Conservation (phyloP, 805 yeast genomes). For the Starmerella floricola region DNA sequence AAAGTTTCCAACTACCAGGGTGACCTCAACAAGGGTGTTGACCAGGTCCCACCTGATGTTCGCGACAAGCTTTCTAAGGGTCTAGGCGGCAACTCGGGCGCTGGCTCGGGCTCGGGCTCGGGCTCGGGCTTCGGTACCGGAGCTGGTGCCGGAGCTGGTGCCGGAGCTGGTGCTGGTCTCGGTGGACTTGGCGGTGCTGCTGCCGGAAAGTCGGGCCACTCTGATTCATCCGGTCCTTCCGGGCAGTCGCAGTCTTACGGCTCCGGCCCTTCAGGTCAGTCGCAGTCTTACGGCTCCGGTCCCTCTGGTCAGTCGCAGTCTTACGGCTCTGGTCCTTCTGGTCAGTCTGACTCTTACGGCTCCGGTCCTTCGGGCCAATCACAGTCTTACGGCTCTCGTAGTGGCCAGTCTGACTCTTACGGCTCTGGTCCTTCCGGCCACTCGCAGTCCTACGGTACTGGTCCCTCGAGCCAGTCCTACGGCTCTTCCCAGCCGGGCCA, state of each 20-base stretch:
- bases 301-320: background rate
- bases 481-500: background rate
- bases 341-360: background rate
- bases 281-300: background rate
- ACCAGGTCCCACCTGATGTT: constrained; percentile 8
- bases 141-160: constrained; percentile 7
- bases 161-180: constrained; percentile 6
- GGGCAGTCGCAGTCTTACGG: too few relatives aligned
- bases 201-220: too few relatives aligned
- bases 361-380: too few relatives aligned
- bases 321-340: constrained; percentile 1
- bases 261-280: background rate
- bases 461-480: background rate
- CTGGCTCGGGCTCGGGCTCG: constrained; percentile 1
- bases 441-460: background rate
- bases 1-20: constrained; percentile 7
- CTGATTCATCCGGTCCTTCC: too few relatives aligned
- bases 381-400: too few relatives aligned
- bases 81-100: constrained; percentile 8
- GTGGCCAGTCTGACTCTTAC: background rate
- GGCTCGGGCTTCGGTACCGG: constrained; percentile 12
- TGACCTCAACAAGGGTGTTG: background rate
- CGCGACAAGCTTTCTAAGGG: constrained; percentile 9
- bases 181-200: constrained; percentile 3
- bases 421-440: background rate